phyloP scores from a whole-genome alignment of 805 yeast genomes.

The Saturnispora sekii region DNA sequence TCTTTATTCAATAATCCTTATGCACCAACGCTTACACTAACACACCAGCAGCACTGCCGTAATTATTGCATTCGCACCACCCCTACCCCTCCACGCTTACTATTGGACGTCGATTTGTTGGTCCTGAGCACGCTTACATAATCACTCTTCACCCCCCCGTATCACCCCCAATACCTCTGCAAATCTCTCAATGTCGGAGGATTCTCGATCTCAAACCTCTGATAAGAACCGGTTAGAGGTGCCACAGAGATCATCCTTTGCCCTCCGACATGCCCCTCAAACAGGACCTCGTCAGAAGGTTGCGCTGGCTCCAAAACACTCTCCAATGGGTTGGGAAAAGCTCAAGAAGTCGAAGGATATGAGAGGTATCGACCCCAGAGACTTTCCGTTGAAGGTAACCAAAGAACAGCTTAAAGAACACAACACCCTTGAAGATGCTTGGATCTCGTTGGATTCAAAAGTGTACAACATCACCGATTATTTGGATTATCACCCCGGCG shows the following conservation, averaged over 20 bases:
- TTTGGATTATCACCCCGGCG: conserved; percentile 88
- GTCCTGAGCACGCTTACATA: too few relatives aligned
- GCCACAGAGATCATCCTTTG: conserved; percentile 11
- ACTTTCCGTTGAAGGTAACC: conserved; percentile 48
- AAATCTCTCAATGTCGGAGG: not conserved
- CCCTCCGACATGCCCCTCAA: conserved; percentile 16
- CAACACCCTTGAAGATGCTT: conserved; percentile 54
- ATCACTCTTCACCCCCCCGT: too few relatives aligned
- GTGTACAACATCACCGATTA: conserved; percentile 86
- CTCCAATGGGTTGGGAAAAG: conserved; percentile 82
- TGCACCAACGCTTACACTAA: too few relatives aligned
- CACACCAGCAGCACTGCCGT: too few relatives aligned
- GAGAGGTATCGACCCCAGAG: conserved; percentile 37
- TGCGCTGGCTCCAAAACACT: conserved; percentile 63
- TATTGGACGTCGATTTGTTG: too few relatives aligned
- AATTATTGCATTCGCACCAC: too few relatives aligned
- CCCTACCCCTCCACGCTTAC: too few relatives aligned
- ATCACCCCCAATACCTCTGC: too few relatives aligned
- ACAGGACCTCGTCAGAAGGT: conserved; percentile 40
- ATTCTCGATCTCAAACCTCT: not conserved
- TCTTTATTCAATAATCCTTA: too few relatives aligned
- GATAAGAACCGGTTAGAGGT: not conserved
- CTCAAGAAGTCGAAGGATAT: conserved; percentile 41
- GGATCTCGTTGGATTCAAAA: conserved; percentile 74
- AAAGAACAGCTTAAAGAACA: conserved; percentile 46